Evolutionary conservation across 2,329 filamentous ascomycete species (phyloP), one percentile per base, ranked within the genome.

Genomic region (Penicillium paneum): DNA sequence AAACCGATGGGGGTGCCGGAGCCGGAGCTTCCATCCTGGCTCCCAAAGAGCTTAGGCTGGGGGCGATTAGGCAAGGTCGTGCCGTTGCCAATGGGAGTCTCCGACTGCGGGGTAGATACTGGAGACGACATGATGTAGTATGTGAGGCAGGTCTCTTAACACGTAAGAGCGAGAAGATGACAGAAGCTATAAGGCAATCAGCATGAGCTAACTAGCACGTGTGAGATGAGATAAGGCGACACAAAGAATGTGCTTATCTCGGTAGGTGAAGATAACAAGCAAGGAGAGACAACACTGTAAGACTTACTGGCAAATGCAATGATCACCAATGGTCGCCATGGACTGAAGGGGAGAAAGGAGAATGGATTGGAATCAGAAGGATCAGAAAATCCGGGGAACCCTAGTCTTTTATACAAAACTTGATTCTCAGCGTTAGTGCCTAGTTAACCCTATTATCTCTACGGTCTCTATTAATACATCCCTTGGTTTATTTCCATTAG

Each of bases 1-100:
- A 76, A 76, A 19, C 73, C 73, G 56, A 74, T 72, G 36, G 73
- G 73, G 29, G 74, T 76, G 11, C 72, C 71, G 21, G 69, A 29
- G 52, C 73, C 74, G 15, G 74, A 75, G 40, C 65, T 64, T 35
- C 66, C 66, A 47, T 74, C 72, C 13, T 67, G 64, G 49, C 68
- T 69, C 15, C 61, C 64, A 48, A 67, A 66, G 13, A 70, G 63
- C 62, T 72, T 72, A 34, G 70, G 67, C 17, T 59, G 62, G 12
- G 69, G 64, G 8, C 65, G 65, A 26, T 60, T 41, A 36, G 69
- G 69, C 39, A 72, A 45, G 45, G 49, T 55, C 43, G 15, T 28
- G 29, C 36, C 28, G 6, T 21, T 36, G 58, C 66, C 65, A 63
- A 67, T 71, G 60, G 60, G 47, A 34, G 55, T 52, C 51, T 70